Evolutionary conservation across 768 basidiomycete genomes (phyloP), one percentile per base, ranked within the genome.

Genomic region (Pleurotus giganteus): DNA sequence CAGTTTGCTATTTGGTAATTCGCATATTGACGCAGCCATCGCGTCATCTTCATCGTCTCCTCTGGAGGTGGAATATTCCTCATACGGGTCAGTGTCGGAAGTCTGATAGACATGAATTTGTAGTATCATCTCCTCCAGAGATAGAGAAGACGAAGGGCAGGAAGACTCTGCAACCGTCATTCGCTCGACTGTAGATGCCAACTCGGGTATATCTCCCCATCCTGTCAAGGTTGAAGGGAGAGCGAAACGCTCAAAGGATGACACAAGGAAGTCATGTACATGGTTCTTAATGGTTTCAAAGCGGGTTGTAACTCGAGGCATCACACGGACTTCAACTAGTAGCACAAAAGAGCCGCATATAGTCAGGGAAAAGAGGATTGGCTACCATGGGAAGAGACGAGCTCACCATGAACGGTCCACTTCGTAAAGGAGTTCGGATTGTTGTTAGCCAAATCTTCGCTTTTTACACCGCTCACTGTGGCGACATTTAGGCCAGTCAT

Each of bases 21-120:
- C 89, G 66, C 89, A 89, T 17, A 98, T 87, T 55, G 82, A 89
- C 1, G 95, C 97, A 9, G 96, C 92, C 74, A 88, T 88, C 0
- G 92, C 85, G 49, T 86, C 84, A 12, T 45, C 57, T 79, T 78
- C 47, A 74, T 70, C 1, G 64, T 73, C 53, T 63, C 80, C 57
- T n/a, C 75, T 66, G 65, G 74, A 74, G 39, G 82, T 83, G 1
- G 84, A 78, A 60, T 91, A 89, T 57, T 96, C 92, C 63, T 89
- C 85, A 41, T 84, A 81, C 0, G 80, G 73, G 56, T 89, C 86
- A 1, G 76, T 71, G 54, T 88, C 84, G 0, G 80, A 79, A 8
- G 89, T 86, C 56, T 94, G 88, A 66, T 98, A 99, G 12, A 97
- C 84, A 64, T 99, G 91, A 53, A 97, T 84, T 59, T 91, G 83